Base-by-base conservation (phyloP, 495 filamentous ascomycete genomes). In the Bryoglossum gracile region DNA sequence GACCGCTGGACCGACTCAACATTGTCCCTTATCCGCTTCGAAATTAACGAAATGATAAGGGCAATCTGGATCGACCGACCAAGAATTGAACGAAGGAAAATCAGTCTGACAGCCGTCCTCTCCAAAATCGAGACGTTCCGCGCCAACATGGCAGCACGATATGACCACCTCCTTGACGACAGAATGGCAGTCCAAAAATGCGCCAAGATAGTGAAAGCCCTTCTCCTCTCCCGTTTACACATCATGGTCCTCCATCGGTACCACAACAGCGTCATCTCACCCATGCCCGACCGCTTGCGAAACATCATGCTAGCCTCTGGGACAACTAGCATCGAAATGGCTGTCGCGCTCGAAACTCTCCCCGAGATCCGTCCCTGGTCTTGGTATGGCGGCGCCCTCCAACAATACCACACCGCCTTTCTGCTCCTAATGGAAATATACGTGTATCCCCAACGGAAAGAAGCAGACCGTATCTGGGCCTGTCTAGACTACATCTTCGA, bases 41-140 rank as follows among this genome's bases (percentile, higher is more conserved):
- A 87, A 58, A 76, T 78, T 57, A 82, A 81, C 57, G 83, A 88
- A 60, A 83, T 87, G 72, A 77, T 80, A 58, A 76, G 85, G 8
- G 63, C 66, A 24, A 69, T 84, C 58, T 84, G 79, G 76, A 58
- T 73, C 11, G 80, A 86, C 53, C 70, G 81, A 26, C 68, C 73
- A 19, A 70, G 74, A 41, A 64, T 86, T n/a, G 78, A 84, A 54
- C 65, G 67, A 34, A 73, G 73, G 53, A 74, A 76, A 60, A 79
- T 77, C 25, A 75, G 69, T 23, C 61, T 82, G 17, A 75, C 73
- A 2, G 66, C 70, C 1, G 62, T 81, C 28, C 62, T 86, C 11
- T 62, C 67, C 40, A 83, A 79, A 55, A 76, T 85, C 26, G 78
- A 82, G 55, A 73, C 73, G 28, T 82, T 84, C 56, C 69, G 76